Base-by-base conservation (phyloP, 139 green algal species). In the Chlamydomonas asymmetrica region DNA sequence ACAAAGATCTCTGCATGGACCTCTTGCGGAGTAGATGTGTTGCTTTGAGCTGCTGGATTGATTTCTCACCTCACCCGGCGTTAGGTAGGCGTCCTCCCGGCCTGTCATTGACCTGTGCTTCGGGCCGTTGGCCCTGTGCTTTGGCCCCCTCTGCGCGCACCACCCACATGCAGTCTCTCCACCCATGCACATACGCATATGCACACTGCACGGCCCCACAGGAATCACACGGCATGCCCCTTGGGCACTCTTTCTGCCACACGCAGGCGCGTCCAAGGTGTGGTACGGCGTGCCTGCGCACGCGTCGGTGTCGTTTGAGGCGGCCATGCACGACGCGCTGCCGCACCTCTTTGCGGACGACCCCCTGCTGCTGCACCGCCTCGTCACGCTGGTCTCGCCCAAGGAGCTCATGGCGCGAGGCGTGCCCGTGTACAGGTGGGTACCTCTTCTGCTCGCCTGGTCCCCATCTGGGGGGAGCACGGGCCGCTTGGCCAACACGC, bases 331-430 rank as follows among this genome's bases (percentile, higher is more conserved):
- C 4, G 83, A 84, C 38, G 80, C 82, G 1, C 82, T 97, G 43
- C 91, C 93, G 0, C 90, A 94, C 57, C 79, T 94, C 68, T 92
- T 93, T 41, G 77, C 70, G 6, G 67, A 82, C 50, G 87, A 95
- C 71, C 88, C 91, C 34, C 87, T 94, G 76, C 78, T 96, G 68
- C 83, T 97, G 52, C 91, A 93, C 82, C 88, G 94, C 62, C 83
- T 97, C 25, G 79, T 94, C 38, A 97, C 94, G 5, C 90, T 93
- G 80, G 73, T 98, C 10, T 91, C 83, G 9, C 95, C 95, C 6
- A 67, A n/a, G 0, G 82, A 86, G 74, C 84, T 89, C 22, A 35
- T 69, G n/a, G 73, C 80, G 5, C 76, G 91, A 1, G 89, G 90
- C 29, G 87, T 97, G 37, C 94, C 94, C 2, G 94, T 98, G 18